Base-by-base conservation (phyloP, 306 rosid species). In the Oxytropis ochrocephala region DNA sequence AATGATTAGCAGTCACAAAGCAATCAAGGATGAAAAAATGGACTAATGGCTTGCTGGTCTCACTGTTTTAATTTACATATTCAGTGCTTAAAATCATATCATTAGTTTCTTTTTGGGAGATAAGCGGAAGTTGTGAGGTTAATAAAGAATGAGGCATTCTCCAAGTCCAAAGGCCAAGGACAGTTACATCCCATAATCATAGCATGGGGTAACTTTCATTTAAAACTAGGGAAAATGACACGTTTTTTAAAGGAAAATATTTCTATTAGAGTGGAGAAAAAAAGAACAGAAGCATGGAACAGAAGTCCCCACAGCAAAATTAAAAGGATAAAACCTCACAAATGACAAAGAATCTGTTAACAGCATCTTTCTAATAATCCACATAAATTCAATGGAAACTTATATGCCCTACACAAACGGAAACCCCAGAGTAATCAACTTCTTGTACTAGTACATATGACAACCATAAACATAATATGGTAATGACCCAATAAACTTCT, bases 331-430 rank as follows among this genome's bases (percentile, higher is more conserved):
- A 50, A 53, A 55, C 24, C 16, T 29, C 27, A 67, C 35, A 75
- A 11, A 29, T 7, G 12, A 44, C 8, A 11, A 50, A 53, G 12
- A 62, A 70, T 48, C 30, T 6, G 41, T 48, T 57, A 75, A 44
- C 49, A 49, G 14, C 63, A 74, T 64, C 55, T 64, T 58, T 57
- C 79, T 14, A 55, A 56, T 10, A 6, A 24, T 75, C 12, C 38
- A 12, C 65, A 59, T 39, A 59, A 49, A 48, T 35, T 59, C 36
- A 58, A 41, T 29, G 17, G 41, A 68, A 69, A 55, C 60, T 36
- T 24, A 18, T 48, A 57, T 48, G 54, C 55, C 72, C 58, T 51
- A 62, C 12, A 32, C 65, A 64, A 38, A 19, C 69, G 55, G n/a
- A 54, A 53, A 50, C 12, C 65, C 7, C 47, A 0, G 36, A 33